These are phyloP conservation scores for Durotheca rogersii DNA, from an alignment of 495 filamentous ascomycete genomes.

Conservation along the genomic window DNA sequence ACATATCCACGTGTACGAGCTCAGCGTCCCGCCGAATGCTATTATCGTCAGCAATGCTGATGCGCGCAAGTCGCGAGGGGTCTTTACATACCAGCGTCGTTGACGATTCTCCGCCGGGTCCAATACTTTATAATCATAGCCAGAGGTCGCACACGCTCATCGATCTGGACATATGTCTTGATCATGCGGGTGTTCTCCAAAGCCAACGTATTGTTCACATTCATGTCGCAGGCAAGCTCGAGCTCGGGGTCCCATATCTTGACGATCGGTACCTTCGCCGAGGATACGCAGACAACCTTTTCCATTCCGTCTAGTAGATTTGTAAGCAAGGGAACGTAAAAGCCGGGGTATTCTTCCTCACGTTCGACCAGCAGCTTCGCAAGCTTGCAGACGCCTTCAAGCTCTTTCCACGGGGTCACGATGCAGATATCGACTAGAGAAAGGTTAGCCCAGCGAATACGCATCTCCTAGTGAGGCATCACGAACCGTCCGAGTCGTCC, in stretches of 20 bases:
- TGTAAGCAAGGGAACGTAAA: constrained; percentile 36
- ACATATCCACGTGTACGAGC: constrained; percentile 99
- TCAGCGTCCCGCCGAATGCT: constrained; percentile 92
- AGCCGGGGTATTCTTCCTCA: constrained; percentile 42
- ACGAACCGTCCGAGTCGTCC: constrained; percentile 92
- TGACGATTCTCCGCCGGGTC: constrained; percentile 88
- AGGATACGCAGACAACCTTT: constrained; percentile 86
- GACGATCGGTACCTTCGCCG: constrained; percentile 95
- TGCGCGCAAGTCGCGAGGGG: neutral
- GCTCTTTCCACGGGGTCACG: constrained; percentile 76
- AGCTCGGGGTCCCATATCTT: constrained; percentile 98
- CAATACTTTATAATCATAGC: constrained; percentile 97
- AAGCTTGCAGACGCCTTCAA: constrained; percentile 85
- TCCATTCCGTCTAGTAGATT: constrained; percentile 81
- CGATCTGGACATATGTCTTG: constrained; percentile 92
- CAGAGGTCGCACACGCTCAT: constrained; percentile 83
- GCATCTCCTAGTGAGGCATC: neutral
- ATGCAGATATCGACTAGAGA: constrained; percentile 91
- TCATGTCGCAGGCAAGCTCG: constrained; percentile 92
- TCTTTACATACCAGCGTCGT: constrained; percentile 79
- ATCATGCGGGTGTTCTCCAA: constrained; percentile 98
- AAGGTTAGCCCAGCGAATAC: constrained; percentile 27
- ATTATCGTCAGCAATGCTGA: constrained; percentile 17
- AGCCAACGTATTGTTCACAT: constrained; percentile 93
- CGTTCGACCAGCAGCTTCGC: constrained; percentile 80